phyloP scores from a whole-genome alignment of 2,329 filamentous ascomycete genomes.

The Annulohypoxylon truncatum region DNA sequence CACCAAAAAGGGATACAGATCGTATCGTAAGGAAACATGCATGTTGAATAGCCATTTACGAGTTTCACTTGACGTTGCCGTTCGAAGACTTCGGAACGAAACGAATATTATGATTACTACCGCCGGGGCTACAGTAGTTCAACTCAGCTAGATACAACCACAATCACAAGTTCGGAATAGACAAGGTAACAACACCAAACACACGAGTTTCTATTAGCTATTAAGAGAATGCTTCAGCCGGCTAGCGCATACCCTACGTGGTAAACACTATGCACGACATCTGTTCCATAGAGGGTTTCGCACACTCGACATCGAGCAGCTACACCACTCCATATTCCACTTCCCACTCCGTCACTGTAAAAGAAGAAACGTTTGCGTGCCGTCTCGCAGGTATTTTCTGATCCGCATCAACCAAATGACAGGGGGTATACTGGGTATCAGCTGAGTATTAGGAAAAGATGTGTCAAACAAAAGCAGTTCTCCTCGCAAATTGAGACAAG shows the following conservation, averaged over 20 bases:
- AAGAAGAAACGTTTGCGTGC: conserved; percentile 41
- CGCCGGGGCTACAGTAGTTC: background rate
- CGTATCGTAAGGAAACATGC: no score
- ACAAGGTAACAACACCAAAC: conserved; percentile 31
- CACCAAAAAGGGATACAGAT: background rate
- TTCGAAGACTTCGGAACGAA: background rate
- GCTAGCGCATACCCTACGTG: conserved; percentile 44
- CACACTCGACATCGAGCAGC: conserved; percentile 33
- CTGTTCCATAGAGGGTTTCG: conserved; percentile 39
- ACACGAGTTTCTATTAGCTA: conserved; percentile 51
- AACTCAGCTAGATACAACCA: background rate
- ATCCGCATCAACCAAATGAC: conserved; percentile 48
- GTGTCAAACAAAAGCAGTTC: conserved; percentile 45
- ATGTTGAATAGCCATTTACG: no score
- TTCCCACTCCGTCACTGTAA: conserved; percentile 35
- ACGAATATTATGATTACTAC: background rate
- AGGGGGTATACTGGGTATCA: conserved; percentile 55
- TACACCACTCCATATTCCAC: conserved; percentile 29
- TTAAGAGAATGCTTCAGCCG: conserved; percentile 49
- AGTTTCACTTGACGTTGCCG: no score
- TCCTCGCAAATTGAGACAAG: conserved; percentile 46
- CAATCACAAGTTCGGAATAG: background rate
- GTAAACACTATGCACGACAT: conserved; percentile 41
- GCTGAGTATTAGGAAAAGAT: conserved; percentile 50
- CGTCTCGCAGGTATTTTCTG: conserved; percentile 43